Percentiles rank a stretch among this genome's conserved stretches.
Evolutionary conservation across 768 basidiomycete genomes (phyloP).

Genomic region (Russula olivacea): DNA sequence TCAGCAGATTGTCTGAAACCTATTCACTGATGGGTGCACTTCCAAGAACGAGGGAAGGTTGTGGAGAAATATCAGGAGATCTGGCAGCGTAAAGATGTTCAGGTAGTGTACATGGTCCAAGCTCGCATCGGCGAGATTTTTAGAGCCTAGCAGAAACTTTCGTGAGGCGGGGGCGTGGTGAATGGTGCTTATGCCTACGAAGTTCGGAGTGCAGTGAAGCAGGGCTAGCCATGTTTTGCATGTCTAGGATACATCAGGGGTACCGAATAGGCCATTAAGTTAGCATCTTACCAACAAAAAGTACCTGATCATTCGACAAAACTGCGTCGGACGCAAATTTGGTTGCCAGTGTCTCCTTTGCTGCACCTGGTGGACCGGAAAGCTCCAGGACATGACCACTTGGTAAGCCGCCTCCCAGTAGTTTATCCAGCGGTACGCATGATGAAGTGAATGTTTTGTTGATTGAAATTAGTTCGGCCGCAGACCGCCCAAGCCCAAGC

Average conservation of each 20-base stretch:
- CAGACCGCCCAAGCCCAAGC: constrained; percentile 66
- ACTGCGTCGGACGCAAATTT: constrained; percentile 46
- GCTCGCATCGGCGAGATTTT: constrained; percentile 24
- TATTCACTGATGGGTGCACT: constrained; percentile 41
- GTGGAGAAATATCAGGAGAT: constrained; percentile 54
- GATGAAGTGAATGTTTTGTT: constrained; percentile 36
- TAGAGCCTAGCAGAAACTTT: constrained; percentile 21
- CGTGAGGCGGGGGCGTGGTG: background rate
- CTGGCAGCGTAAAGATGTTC: constrained; percentile 43
- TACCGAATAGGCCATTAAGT: background rate
- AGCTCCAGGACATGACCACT: constrained; percentile 63
- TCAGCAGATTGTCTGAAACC: background rate
- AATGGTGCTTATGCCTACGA: constrained; percentile 14
- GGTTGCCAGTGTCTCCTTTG: constrained; percentile 52
- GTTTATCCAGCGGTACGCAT: constrained; percentile 47
- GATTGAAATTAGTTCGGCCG: constrained; percentile 39
- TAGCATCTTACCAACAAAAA: constrained; percentile 54
- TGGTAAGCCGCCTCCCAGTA: constrained; percentile 59
- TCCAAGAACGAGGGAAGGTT: constrained; percentile 45
- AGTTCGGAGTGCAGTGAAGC: constrained; percentile 31
- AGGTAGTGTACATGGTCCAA: constrained; percentile 37
- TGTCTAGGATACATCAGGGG: constrained; percentile 34
- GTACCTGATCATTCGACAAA: constrained; percentile 43
- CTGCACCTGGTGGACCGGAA: constrained; percentile 69
- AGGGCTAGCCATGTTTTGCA: constrained; percentile 45